A percentile compares a stretch with the other conserved stretches of the same genome.
Evolutionary conservation across 441 rosid genomes (phyloP).

Genomic region (Cnidoscolus chayamansa): DNA sequence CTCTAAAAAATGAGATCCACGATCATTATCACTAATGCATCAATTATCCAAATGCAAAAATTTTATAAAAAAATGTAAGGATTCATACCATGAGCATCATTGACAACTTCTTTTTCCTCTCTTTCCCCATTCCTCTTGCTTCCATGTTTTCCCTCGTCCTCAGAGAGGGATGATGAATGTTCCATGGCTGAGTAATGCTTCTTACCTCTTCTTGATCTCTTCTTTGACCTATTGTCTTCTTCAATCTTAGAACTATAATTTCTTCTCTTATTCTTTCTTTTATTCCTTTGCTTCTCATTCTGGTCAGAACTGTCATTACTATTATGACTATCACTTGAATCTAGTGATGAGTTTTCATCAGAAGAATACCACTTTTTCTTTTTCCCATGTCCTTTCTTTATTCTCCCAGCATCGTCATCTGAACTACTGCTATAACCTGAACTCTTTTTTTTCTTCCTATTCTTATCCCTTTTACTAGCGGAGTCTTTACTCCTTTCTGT

Average conservation of each 20-base stretch:
- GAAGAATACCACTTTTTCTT: slow-evolving; percentile 65
- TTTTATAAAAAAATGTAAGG: background rate
- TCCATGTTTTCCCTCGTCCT: slow-evolving; percentile 27
- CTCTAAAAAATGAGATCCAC: slow-evolving; percentile 19
- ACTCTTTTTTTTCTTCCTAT: slow-evolving; percentile 33
- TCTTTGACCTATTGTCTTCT: slow-evolving; percentile 21
- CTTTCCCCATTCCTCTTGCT: slow-evolving; percentile 32
- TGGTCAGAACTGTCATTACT: slow-evolving; percentile 27
- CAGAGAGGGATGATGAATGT: slow-evolving; percentile 33
- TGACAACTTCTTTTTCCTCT: slow-evolving; percentile 10
- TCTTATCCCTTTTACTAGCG: slow-evolving; percentile 34
- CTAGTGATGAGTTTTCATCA: slow-evolving; percentile 37
- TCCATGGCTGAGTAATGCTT: slow-evolving; percentile 28
- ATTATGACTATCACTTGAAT: slow-evolving; percentile 29
- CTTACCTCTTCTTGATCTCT: slow-evolving; percentile 26
- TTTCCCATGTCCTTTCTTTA: slow-evolving; percentile 37
- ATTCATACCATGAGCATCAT: slow-evolving; percentile 18
- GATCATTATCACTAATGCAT: slow-evolving; percentile 14
- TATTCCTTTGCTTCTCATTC: slow-evolving; percentile 21
- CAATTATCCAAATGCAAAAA: background rate
- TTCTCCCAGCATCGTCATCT: slow-evolving; percentile 51
- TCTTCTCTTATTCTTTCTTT: slow-evolving; percentile 32
- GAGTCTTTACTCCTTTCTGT: slow-evolving; percentile 29
- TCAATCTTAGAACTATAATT: slow-evolving; percentile 23
- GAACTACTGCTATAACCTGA: slow-evolving; percentile 31